phyloP scores from a whole-genome alignment of 306 rosid species.

The Carpinus viminea region DNA sequence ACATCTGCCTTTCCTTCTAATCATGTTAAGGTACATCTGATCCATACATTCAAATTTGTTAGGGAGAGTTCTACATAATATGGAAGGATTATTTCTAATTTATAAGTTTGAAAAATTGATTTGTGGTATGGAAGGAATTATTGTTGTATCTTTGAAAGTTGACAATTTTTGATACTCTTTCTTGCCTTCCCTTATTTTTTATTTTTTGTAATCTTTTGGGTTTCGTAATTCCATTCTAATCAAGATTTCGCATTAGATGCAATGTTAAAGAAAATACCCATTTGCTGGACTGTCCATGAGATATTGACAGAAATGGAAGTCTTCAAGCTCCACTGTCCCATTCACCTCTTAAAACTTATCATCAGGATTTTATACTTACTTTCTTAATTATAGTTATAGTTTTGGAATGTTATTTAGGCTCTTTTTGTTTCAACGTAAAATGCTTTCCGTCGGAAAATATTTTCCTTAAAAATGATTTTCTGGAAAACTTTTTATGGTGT shows the following conservation, averaged over 20 bases:
- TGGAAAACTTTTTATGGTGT: too few species aligned
- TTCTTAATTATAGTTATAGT: too few species aligned
- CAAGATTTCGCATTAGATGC: neutral
- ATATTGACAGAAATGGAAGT: too few species aligned
- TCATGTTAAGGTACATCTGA: constrained; percentile 43
- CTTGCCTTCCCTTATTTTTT: neutral
- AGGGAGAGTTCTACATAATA: neutral
- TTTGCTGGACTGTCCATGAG: too few species aligned
- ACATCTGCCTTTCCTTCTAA: constrained; percentile 40
- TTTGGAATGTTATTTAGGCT: too few species aligned
- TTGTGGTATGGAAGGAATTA: neutral
- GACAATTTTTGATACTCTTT: neutral
- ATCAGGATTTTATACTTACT: too few species aligned
- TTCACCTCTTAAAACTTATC: too few species aligned
- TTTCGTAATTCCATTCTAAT: neutral
- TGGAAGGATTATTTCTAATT: neutral
- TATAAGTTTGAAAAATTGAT: neutral
- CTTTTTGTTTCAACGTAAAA: too few species aligned
- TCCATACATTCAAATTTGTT: neutral
- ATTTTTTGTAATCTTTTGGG: neutral
- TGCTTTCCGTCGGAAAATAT: too few species aligned
- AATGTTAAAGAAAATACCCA: too few species aligned
- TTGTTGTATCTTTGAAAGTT: neutral
- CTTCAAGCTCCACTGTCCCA: too few species aligned
- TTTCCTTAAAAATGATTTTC: too few species aligned